Evolutionary conservation across 1,139 yeast genomes (phyloP).

Genomic region (Yamadazyma kanchanaburiensis): DNA sequence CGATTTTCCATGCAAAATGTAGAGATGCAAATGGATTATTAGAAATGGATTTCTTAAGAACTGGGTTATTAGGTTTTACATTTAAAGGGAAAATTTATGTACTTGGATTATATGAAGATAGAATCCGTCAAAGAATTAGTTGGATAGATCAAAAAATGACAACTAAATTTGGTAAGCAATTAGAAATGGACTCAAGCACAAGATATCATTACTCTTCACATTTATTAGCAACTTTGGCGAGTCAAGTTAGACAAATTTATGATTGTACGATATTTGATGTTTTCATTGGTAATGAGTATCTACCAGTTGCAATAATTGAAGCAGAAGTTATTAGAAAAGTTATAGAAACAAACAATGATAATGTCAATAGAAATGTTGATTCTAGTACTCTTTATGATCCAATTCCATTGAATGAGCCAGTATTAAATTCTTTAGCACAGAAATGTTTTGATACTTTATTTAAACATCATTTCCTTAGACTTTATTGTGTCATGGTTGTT

Average conservation of each 20-base stretch:
- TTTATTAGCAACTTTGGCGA: conserved; percentile 72
- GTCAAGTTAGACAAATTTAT: conserved; percentile 76
- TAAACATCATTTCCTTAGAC: conserved; percentile 69
- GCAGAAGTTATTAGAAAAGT: conserved; percentile 62
- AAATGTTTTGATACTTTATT: conserved; percentile 69
- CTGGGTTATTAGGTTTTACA: conserved; percentile 87
- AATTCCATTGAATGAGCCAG: conserved; percentile 51
- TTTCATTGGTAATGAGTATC: conserved; percentile 76
- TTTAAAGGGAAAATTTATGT: conserved; percentile 85
- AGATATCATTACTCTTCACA: conserved; percentile 85
- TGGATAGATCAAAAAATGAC: conserved; percentile 55
- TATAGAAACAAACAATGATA: conserved; percentile 19
- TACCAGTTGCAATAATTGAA: conserved; percentile 86
- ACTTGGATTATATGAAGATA: conserved; percentile 86
- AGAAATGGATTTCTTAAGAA: conserved; percentile 79
- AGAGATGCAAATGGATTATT: conserved; percentile 64
- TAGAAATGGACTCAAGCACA: conserved; percentile 36
- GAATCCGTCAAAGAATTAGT: conserved; percentile 73
- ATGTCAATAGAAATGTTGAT: conserved; percentile 7
- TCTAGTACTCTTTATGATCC: conserved; percentile 12
- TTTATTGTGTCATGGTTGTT: conserved; percentile 79
- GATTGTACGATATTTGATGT: conserved; percentile 94
- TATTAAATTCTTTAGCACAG: conserved; percentile 70
- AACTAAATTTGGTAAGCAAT: conserved; percentile 27
- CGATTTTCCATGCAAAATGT: conserved; percentile 80